Percentiles rank a stretch among this genome's conserved stretches.
These are phyloP conservation scores for Pelargonium nanum DNA, from an alignment of 345 rosid genomes.

Conservation along the genomic window DNA sequence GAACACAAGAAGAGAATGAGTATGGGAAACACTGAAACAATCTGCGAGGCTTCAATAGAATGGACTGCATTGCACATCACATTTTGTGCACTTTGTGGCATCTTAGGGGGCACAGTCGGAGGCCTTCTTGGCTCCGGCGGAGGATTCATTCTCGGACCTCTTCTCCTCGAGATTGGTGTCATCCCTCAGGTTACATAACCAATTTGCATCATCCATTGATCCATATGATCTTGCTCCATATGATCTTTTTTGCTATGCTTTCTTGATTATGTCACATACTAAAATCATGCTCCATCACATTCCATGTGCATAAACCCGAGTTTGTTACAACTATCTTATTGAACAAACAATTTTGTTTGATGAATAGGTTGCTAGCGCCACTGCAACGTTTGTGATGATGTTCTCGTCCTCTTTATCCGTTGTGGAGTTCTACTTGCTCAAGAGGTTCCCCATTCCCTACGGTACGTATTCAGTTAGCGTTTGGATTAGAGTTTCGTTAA, in stretches of 20 bases:
- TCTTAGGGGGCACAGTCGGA: conserved; percentile 79
- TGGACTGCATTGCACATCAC: conserved; percentile 68
- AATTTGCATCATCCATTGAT: background rate
- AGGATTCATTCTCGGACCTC: conserved; percentile 86
- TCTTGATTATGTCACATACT: background rate
- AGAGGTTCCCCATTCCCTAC: conserved; percentile 87
- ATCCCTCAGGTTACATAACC: conserved; percentile 57
- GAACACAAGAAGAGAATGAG: conserved; percentile 49
- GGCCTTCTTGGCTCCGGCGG: conserved; percentile 97
- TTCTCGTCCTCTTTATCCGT: conserved; percentile 93
- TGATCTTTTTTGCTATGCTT: background rate
- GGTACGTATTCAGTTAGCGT: conserved; percentile 21
- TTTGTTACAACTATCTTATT: background rate
- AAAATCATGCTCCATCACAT: background rate
- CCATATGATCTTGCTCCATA: background rate
- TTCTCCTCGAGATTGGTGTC: conserved; percentile 95
- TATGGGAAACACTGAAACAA: conserved; percentile 48
- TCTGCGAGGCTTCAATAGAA: conserved; percentile 83
- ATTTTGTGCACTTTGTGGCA: conserved; percentile 78
- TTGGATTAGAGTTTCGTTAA: background rate
- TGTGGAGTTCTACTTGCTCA: conserved; percentile 83
- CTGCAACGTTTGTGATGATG: conserved; percentile 97
- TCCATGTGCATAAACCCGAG: background rate
- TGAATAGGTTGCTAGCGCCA: conserved; percentile 83
- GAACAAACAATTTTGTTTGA: background rate